A percentile compares a stretch with the other conserved stretches of the same genome.
phyloP scores from a whole-genome alignment of 169 alveolate genomes.

The Plasmodium gonderi region DNA sequence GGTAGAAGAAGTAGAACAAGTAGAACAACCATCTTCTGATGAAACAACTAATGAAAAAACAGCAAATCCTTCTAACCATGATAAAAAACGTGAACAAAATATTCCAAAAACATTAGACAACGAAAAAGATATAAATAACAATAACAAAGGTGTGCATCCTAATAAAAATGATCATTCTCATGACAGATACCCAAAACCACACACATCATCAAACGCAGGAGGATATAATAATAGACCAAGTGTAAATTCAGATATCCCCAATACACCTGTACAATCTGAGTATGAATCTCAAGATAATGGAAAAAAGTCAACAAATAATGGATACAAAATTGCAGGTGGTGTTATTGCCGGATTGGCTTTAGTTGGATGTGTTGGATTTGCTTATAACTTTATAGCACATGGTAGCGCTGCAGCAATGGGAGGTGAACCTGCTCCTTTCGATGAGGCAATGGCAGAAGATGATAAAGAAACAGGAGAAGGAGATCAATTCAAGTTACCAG shows the following conservation, averaged over 20 bases:
- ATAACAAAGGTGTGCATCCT: background rate
- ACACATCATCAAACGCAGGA: background rate
- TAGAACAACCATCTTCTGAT: no score
- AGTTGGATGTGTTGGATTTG: constrained; percentile 48
- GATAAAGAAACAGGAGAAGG: constrained; percentile 22
- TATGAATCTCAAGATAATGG: background rate
- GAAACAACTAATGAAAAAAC: background rate
- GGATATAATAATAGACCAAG: background rate
- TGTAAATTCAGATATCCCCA: background rate
- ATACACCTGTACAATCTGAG: background rate
- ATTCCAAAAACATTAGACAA: background rate
- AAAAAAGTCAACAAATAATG: constrained; percentile 5
- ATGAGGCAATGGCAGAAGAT: constrained; percentile 52
- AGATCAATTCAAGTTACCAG: constrained; percentile 73
- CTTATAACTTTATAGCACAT: constrained; percentile 22
- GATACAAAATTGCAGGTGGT: constrained; percentile 74
- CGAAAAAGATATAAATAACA: background rate
- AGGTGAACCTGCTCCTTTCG: constrained; percentile 46
- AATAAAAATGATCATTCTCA: background rate
- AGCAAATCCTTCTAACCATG: background rate
- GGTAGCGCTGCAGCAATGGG: constrained; percentile 19
- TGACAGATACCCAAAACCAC: background rate
- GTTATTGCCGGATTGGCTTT: constrained; percentile 60
- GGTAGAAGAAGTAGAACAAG: no score
- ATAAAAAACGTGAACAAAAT: background rate